Base-by-base conservation (phyloP, 345 rosid species). In the Dipteronia sinensis region DNA sequence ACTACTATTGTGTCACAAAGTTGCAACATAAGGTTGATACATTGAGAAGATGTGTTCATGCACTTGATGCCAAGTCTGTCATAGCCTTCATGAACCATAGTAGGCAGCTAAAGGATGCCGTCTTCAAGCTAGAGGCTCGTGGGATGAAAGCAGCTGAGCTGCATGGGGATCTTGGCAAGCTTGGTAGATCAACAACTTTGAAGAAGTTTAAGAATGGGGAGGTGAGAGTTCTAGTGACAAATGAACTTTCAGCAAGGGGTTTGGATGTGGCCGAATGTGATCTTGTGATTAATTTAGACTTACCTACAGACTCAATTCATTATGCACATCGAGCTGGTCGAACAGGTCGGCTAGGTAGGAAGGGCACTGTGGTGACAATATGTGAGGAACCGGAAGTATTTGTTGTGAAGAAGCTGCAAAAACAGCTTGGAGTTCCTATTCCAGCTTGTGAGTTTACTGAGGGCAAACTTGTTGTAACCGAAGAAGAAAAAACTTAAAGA, bases 111-210 rank as follows among this genome's bases (percentile, higher is more conserved):
- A 96, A 92, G 78, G 99, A 96, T 79, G 93, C 89, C 23, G 97
- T 96, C 75, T 91, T 86, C 86, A 96, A 94, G 82, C 92, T 96
- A 31, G 97, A 90, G 87, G 97, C 98, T 46, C 92, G 94, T 67
- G 97, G 97, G 56, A 87, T 96, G 79, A 86, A 73, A 56, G 92
- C 92, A 19, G 89, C 92, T 10, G 99, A 94, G 85, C 83, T 96
- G 68, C 99, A 94, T 74, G 98, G 99, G 72, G 91, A 89, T 83
- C 97, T 96, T n/a, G 95, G 93, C 71, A 96, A 96, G 88, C 97
- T 96, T 75, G 95, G 81, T 49, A 90, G 99, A 77, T 91, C 99
- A 66, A 92, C 91, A 44, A 86, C 90, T 72, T 78, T 92, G 59
- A 94, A 92, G 85, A 92, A 85, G 68, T 96, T 96, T 87, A 96